Base-by-base conservation (phyloP, 2,329 filamentous ascomycete genomes). In the Pestalotiopsis fici region DNA sequence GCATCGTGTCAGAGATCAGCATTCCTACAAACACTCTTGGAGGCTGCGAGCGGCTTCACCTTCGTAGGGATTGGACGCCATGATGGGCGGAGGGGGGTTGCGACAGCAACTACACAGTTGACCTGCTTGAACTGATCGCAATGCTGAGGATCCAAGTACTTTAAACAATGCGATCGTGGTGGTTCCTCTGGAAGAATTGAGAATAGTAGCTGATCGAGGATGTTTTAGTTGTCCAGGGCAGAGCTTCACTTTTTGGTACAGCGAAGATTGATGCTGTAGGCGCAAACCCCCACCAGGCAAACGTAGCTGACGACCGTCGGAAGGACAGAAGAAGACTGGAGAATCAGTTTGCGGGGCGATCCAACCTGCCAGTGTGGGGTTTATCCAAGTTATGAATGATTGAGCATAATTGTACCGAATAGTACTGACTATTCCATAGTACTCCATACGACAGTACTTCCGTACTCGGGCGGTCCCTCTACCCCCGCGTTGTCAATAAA, bases 21-120 rank as follows among this genome's bases (percentile, higher is more conserved):
- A 6, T 15, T 57, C 15, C 2, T 56, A 23, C 7, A 12, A 21
- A 23, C 12, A 15, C 54, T 47, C 39, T 47, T 47, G 31, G 9
- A 54, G 18, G 11, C 9, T 11, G 54, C 54, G 25, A 57, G 12
- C 15, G 28, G 25, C 31, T 13, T 66, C 74, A 78, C 76, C 74
- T 74, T 78, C 76, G 66, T 78, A 78, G 12, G 74, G 75, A 69
- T 78, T 78, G 66, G 68, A 72, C 28, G 75, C 72, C 76, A 78
- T 78, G 66, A 9, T 70, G 70, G 70, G 70, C 69, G 60, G 25
- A 23, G 27, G n/a, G 6, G 27, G 31, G 35, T 6, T 31, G 59
- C 18, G 28, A 3, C n/a, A 11, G 35, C 15, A 27, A 11, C 37
- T 47, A n/a, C 28, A 11, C 55, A 27, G 25, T 25, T 31, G 55